Conservation (phyloP, 768 basidiomycete species). For the Trametes punicea region DNA sequence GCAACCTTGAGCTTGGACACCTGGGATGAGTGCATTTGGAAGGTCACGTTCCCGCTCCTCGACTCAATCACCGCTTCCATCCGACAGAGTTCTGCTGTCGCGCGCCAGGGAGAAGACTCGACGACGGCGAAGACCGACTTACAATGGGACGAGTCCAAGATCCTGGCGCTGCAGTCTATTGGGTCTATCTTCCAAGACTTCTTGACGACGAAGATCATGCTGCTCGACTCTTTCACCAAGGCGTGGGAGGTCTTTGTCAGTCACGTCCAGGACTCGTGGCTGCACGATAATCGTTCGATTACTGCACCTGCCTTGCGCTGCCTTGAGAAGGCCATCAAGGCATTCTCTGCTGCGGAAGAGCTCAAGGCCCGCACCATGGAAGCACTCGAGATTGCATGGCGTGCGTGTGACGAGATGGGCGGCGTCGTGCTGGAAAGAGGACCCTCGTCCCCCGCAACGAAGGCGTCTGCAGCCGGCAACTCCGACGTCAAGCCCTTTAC, state of each 20-base stretch:
- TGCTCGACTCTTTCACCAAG: conserved; percentile 61
- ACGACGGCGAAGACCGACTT: conserved; percentile 32
- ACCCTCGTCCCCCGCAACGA: conserved; percentile 9
- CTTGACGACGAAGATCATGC: conserved; percentile 67
- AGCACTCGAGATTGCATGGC: conserved; percentile 66
- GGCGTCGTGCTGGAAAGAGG: conserved; percentile 40
- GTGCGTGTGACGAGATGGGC: conserved; percentile 64
- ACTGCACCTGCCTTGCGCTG: conserved; percentile 85
- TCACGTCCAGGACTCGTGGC: conserved; percentile 67
- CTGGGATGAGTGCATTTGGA: conserved; percentile 93
- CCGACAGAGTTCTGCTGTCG: conserved; percentile 32
- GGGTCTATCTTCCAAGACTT: conserved; percentile 85
- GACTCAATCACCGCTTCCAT: conserved; percentile 63
- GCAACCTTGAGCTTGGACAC: conserved; percentile 75
- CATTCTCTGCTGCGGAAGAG: conserved; percentile 39
- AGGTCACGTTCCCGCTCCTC: conserved; percentile 83
- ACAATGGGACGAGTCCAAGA: conserved; percentile 86
- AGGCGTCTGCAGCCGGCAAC: neutral
- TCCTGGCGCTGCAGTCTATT: conserved; percentile 78
- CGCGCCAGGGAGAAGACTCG: neutral
- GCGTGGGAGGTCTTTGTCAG: conserved; percentile 75
- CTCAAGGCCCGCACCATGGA: conserved; percentile 40
- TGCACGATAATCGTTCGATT: conserved; percentile 59
- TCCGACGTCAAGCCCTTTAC: conserved; percentile 47
- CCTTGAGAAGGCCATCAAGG: conserved; percentile 73